These are phyloP conservation scores for Bruguiera sexangula DNA, from an alignment of 345 rosid genomes.

Conservation along the genomic window DNA sequence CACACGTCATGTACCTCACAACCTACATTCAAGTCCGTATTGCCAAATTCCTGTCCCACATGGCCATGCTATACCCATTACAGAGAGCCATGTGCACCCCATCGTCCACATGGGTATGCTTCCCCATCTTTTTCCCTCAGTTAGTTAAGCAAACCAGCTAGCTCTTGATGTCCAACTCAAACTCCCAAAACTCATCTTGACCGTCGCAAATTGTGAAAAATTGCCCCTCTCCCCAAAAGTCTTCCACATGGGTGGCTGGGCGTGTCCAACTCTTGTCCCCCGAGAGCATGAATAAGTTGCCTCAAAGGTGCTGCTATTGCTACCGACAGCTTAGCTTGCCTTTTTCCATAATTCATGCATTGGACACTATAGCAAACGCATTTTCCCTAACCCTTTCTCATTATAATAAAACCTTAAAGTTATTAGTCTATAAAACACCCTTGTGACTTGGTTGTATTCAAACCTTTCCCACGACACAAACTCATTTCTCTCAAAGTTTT, in stretches of 20 bases:
- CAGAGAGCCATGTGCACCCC: not conserved
- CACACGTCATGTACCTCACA: conserved; percentile 51
- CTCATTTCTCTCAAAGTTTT: not conserved
- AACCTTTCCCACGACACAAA: not conserved
- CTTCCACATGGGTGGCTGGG: conserved; percentile 57
- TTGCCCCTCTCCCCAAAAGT: not conserved
- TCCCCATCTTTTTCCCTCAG: conserved; percentile 9
- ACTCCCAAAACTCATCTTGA: conserved; percentile 34
- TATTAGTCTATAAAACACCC: not conserved
- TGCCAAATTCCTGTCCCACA: conserved; percentile 19
- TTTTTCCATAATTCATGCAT: conserved; percentile 62
- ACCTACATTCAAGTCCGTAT: not conserved
- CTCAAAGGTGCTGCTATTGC: conserved; percentile 62
- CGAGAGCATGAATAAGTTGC: conserved; percentile 46
- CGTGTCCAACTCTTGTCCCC: conserved; percentile 83
- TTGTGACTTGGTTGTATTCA: not conserved
- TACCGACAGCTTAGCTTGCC: conserved; percentile 81
- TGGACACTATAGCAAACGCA: not conserved
- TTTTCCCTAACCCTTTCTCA: conserved; percentile 2
- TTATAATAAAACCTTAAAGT: conserved; percentile 14
- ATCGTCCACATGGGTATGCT: conserved; percentile 19
- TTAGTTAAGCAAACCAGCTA: not conserved
- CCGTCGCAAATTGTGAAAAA: conserved; percentile 27
- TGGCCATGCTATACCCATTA: not conserved
- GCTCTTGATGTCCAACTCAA: conserved; percentile 34